Percentiles rank a stretch among this genome's conserved stretches.
Evolutionary conservation across 306 rosid species (phyloP).

Genomic region (Inga leiocalycina): DNA sequence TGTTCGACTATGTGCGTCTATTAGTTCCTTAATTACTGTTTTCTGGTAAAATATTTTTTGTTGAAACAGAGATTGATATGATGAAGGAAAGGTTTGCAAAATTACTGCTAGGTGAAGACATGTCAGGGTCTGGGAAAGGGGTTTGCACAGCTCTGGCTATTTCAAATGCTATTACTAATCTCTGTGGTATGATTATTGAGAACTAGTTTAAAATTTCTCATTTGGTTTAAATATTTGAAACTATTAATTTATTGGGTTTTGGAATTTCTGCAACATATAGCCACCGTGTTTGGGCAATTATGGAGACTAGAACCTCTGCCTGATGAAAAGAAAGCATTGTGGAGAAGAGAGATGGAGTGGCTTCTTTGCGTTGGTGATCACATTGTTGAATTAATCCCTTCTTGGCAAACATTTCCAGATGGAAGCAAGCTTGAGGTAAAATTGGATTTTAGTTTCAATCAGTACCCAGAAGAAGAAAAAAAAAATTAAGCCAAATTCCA

Average conservation of each 20-base stretch:
- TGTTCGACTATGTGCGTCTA: not conserved
- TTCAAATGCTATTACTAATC: slow-evolving; percentile 94
- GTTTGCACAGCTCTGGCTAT: slow-evolving; percentile 90
- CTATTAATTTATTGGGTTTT: not conserved
- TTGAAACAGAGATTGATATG: slow-evolving; percentile 69
- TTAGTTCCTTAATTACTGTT: slow-evolving; percentile 17
- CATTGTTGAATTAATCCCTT: slow-evolving; percentile 81
- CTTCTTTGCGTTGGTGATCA: slow-evolving; percentile 83
- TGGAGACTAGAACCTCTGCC: slow-evolving; percentile 91
- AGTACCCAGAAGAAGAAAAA: not conserved
- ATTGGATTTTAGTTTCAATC: not conserved
- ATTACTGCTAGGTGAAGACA: slow-evolving; percentile 93
- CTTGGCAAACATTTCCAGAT: slow-evolving; percentile 92
- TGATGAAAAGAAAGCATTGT: slow-evolving; percentile 70
- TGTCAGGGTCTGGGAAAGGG: slow-evolving; percentile 98
- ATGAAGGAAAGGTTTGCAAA: slow-evolving; percentile 95
- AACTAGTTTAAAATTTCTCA: not conserved
- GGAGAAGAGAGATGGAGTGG: slow-evolving; percentile 92
- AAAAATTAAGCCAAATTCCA: not conserved
- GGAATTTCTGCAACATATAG: slow-evolving; percentile 44
- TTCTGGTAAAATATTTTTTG: not conserved
- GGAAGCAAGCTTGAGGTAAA: slow-evolving; percentile 89
- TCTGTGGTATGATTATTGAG: slow-evolving; percentile 62
- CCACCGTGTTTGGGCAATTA: slow-evolving; percentile 86
- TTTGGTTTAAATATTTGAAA: not conserved